Evolutionary conservation across 148 eudicot genomes (phyloP).

Genomic region (Simmondsia chinensis): DNA sequence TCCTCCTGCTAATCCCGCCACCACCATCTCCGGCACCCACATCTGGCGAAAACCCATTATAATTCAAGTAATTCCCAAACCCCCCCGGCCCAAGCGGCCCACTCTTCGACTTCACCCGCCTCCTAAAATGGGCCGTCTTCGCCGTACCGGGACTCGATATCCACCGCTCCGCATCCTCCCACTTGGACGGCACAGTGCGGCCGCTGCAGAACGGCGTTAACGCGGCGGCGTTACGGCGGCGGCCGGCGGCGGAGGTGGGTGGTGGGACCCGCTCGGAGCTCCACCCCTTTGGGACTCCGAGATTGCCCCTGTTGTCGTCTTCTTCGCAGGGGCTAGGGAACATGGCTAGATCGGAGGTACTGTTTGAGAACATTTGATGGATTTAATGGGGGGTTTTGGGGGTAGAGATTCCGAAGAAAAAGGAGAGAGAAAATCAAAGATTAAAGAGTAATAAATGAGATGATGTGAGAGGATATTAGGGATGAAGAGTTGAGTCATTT

Average conservation of each 20-base stretch:
- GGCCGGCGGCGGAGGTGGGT: slow-evolving; percentile 26
- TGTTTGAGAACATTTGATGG: too few relatives aligned
- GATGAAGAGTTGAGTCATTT: too few relatives aligned
- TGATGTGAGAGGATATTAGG: too few relatives aligned
- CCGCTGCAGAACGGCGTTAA: slow-evolving; percentile 71
- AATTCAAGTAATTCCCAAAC: slow-evolving; percentile 26
- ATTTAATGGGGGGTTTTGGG: too few relatives aligned
- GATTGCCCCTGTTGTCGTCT: slow-evolving; percentile 2
- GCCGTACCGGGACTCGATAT: slow-evolving; percentile 70
- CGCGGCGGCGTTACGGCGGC: slow-evolving; percentile 39
- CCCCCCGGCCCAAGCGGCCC: slow-evolving; percentile 69
- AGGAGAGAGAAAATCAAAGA: too few relatives aligned
- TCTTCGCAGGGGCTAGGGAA: slow-evolving; percentile 17
- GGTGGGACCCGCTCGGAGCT: slow-evolving; percentile 70
- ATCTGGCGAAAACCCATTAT: slow-evolving; percentile 51
- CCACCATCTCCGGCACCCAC: slow-evolving; percentile 37
- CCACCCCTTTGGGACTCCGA: slow-evolving; percentile 55
- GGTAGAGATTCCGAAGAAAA: too few relatives aligned
- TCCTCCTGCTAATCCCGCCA: slow-evolving; percentile 32
- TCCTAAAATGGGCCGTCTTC: slow-evolving; percentile 12
- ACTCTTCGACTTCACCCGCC: slow-evolving; percentile 68
- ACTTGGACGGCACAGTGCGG: slow-evolving; percentile 78
- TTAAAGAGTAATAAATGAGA: too few relatives aligned
- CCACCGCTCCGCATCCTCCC: slow-evolving; percentile 99
- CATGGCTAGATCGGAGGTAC: too few relatives aligned